Base-by-base conservation (phyloP, 2,329 filamentous ascomycete species). In the Eutypa lata region DNA sequence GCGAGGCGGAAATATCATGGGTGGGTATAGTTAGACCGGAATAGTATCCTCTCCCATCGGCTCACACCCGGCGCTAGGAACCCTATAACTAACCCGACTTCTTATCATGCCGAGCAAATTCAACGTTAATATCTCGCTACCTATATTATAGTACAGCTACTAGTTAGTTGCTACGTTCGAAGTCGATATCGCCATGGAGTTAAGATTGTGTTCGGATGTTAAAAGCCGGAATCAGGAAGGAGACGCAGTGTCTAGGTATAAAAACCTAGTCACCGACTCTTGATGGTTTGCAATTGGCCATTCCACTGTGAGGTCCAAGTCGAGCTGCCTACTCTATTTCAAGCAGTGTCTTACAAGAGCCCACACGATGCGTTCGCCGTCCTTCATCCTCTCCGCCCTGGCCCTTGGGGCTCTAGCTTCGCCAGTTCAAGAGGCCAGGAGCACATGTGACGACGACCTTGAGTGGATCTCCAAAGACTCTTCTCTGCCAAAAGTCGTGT, bases 401-500 rank as follows among this genome's bases (percentile, higher is more conserved):
- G 22, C 14, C 21, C 2, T 45, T n/a, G 22, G 14, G 42, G 22
- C 22, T 28, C 42, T 45, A 21, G 42, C 42, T 8, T 45, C 42
- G 7, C 22, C 42, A 26, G 22, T 26, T 19, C 42, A 26, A 24
- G 22, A 45, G 26, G 42, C 7, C 7, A 45, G 21, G 13, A 26
- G 22, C n/a, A 13, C 18, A 28, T 45, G n/a, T 6, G 42, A 21
- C 10, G 21, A 24, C 21, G 55, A 53, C 8, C 44, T 54, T 8
- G 52, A 53, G 10, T 66, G 63, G 62, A 60, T 65, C 19, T 61
- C 58, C 5, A 60, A 53, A 6, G 58, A 67, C 35, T 48, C 55
- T 1, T 62, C 61, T 16, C 47, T 67, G 22, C 64, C 65, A 1
- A 67, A 67, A 53, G 58, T 67, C 11, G 57, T 67, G 58, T 63